phyloP scores from a whole-genome alignment of 345 rosid genomes.

The Mercurialis annua region DNA sequence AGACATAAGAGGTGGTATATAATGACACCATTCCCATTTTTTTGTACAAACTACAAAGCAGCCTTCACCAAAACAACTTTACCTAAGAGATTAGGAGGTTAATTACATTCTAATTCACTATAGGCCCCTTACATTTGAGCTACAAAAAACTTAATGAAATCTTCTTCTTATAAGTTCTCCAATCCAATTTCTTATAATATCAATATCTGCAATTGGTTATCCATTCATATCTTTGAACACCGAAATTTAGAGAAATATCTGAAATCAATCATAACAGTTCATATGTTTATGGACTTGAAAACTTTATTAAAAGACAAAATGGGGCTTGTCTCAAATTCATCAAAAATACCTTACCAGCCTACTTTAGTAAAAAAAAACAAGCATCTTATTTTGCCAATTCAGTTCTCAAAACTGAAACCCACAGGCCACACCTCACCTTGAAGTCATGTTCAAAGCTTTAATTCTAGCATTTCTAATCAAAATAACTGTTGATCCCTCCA shows the following conservation, averaged over 20 bases:
- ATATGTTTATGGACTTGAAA: background rate
- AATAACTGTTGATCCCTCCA: background rate
- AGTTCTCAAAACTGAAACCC: background rate
- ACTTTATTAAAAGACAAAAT: background rate
- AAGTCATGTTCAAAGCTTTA: background rate
- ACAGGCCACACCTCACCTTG: too few relatives aligned
- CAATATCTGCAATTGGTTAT: background rate
- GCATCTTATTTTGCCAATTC: background rate
- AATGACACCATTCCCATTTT: background rate
- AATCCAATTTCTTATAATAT: background rate
- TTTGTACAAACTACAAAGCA: background rate
- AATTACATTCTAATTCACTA: background rate
- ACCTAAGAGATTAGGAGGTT: background rate
- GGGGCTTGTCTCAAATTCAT: background rate
- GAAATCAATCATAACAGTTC: background rate
- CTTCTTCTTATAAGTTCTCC: background rate
- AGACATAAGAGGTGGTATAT: background rate
- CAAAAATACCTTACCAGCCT: background rate
- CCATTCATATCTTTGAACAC: conserved; percentile 4
- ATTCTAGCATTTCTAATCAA: background rate
- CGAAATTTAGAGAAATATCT: background rate
- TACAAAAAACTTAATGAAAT: background rate
- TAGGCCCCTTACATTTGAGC: background rate
- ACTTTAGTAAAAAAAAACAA: background rate
- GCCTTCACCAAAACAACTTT: background rate